A percentile compares a stretch with the other conserved stretches of the same genome.
Evolutionary conservation across 2,329 filamentous ascomycete genomes (phyloP).

Genomic region (Cladosporium sp.): DNA sequence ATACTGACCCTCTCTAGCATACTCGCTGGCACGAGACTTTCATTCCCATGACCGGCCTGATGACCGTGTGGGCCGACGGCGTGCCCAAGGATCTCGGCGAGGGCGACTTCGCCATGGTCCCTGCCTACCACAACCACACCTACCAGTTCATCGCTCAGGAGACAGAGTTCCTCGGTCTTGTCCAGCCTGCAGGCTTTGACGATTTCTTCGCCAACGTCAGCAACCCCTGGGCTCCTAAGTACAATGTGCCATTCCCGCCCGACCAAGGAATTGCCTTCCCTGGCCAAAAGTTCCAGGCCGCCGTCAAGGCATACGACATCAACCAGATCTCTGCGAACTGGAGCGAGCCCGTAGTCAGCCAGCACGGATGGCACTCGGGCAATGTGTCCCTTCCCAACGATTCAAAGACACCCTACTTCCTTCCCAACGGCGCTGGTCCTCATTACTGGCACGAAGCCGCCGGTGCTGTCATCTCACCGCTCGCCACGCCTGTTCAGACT

Average conservation of each 20-base stretch:
- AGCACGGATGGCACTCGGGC: slow-evolving; percentile 19
- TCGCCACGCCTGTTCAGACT: slow-evolving; percentile 23
- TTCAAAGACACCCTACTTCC: slow-evolving; percentile 23
- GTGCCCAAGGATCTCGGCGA: slow-evolving; percentile 22
- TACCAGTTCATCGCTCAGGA: slow-evolving; percentile 25
- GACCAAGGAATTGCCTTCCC: slow-evolving; percentile 23
- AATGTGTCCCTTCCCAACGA: slow-evolving; percentile 22
- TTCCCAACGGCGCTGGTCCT: slow-evolving; percentile 24
- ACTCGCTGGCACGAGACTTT: slow-evolving; percentile 25
- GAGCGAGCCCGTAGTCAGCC: background rate
- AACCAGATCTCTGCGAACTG: slow-evolving; percentile 21
- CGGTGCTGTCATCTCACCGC: slow-evolving; percentile 25
- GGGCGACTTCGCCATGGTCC: slow-evolving; percentile 26
- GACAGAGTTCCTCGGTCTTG: slow-evolving; percentile 24
- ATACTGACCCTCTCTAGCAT: slow-evolving; percentile 9
- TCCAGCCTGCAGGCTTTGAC: slow-evolving; percentile 26
- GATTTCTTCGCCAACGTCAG: slow-evolving; percentile 26
- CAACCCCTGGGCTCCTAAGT: slow-evolving; percentile 19
- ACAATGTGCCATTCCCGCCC: slow-evolving; percentile 26
- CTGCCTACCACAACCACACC: slow-evolving; percentile 23
- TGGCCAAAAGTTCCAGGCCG: slow-evolving; percentile 3
- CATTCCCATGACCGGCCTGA: slow-evolving; percentile 20
- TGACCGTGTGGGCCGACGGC: slow-evolving; percentile 24
- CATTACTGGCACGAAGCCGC: slow-evolving; percentile 24
- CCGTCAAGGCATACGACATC: slow-evolving; percentile 20